Conservation (phyloP, 208 protist species). For the Crithidia sp. region DNA sequence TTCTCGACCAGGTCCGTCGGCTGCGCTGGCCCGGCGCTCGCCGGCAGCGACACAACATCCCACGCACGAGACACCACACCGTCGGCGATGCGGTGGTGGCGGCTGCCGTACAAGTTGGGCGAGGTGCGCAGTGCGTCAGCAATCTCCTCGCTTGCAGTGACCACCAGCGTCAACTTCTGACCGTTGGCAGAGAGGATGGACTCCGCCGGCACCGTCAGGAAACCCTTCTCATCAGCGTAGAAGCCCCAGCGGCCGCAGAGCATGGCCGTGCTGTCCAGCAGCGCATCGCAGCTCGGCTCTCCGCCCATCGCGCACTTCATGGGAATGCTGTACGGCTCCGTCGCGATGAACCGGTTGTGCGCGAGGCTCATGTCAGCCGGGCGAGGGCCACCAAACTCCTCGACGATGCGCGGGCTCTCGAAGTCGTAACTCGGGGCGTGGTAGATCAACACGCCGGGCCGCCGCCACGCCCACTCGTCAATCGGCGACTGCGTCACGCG, state of each 20-base stretch:
- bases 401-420: slow-evolving; percentile 84
- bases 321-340: slow-evolving; percentile 91
- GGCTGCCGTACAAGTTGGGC: slow-evolving; percentile 74
- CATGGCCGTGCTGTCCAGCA: slow-evolving; percentile 78
- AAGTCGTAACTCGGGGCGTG: slow-evolving; percentile 89
- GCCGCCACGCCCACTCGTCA: slow-evolving; percentile 90
- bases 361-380: slow-evolving; percentile 81
- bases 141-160: slow-evolving; percentile 48
- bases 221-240: slow-evolving; percentile 86
- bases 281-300: slow-evolving; percentile 78
- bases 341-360: slow-evolving; percentile 73
- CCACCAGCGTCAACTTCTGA: slow-evolving; percentile 59
- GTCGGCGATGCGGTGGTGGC: slow-evolving; percentile 82
- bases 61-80: slow-evolving; percentile 74
- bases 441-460: slow-evolving; percentile 83
- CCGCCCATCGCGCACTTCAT: slow-evolving; percentile 87
- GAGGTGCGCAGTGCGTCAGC: slow-evolving; percentile 71
- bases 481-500: slow-evolving; percentile 83
- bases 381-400: slow-evolving; percentile 91
- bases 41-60: slow-evolving; percentile 73
- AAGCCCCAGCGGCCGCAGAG: slow-evolving; percentile 90
- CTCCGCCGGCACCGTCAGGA: slow-evolving; percentile 76
- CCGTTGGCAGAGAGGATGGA: slow-evolving; percentile 69
- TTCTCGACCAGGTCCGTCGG: slow-evolving; percentile 69
- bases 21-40: slow-evolving; percentile 6